Evolutionary conservation across 768 basidiomycete genomes (phyloP), one percentile per base, ranked within the genome.

Genomic region (Suillus brevipes): DNA sequence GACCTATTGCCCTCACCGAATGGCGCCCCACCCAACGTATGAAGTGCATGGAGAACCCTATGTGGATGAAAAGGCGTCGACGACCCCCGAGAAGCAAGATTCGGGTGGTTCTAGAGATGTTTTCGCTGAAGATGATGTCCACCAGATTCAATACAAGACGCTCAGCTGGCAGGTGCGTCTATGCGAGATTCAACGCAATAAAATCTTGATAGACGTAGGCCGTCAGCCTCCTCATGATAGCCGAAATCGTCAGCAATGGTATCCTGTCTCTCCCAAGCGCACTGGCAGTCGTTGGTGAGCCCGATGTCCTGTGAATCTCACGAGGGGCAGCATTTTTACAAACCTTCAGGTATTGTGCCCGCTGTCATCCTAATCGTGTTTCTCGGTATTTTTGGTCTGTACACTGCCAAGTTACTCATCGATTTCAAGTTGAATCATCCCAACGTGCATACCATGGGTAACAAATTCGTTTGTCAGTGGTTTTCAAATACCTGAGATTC

Each of bases 401-500:
- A 79, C 63, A 86, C 82, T 8, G 82, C 84, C 8, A 85, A 85
- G 64, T 72, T 86, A 5, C 74, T 86, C 59, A 78, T 87, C 61
- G 82, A 85, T 73, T 86, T 86, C 78, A 85, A 85, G 70, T 68
- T 86, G 37, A 84, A 84, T 64, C 85, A 86, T 69, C 84, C 82
- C 0, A 74, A 79, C 34, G 84, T 85, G 7, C 85, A 86, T 65
- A 85, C 78, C 63, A 85, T 86, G 83, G 80, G 80, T 84, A 66
- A 36, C 73, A 23, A 34, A 9, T 57, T 47, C 2, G 28, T 28
- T 9, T 37, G 60, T 42, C 28, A n/a, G 34, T 28, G 2, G 2
- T 34, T 62, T 55, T 37, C 10, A 25, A 10, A 59, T 16, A 43
- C n/a, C 5, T 38, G 37, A 65, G n/a, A 43, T 25, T n/a, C 18